These are phyloP conservation scores for Plantago ovata DNA, from an alignment of 257 asterid species.

Conservation along the genomic window DNA sequence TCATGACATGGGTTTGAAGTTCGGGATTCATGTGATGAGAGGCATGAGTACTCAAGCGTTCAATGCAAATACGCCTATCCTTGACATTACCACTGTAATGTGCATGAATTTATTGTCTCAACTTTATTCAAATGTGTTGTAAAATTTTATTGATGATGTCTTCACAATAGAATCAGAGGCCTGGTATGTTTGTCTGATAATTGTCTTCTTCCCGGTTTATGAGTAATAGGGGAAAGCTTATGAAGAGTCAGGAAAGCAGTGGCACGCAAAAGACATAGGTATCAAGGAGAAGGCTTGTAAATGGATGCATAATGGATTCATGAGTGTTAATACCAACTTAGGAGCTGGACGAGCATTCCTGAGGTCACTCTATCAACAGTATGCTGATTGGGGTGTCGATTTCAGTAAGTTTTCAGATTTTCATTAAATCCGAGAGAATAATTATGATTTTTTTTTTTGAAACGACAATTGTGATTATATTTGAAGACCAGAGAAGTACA, in stretches of 20 bases:
- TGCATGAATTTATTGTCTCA: background rate
- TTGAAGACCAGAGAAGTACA: no score
- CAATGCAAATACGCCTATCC: constrained; percentile 73
- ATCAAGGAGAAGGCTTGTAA: constrained; percentile 66
- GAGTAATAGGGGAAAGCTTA: constrained; percentile 63
- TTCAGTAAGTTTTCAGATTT: constrained; percentile 42
- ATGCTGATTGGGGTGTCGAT: constrained; percentile 97
- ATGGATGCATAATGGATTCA: constrained; percentile 92
- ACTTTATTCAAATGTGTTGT: constrained; percentile 1
- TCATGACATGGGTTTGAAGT: constrained; percentile 84
- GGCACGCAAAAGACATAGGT: constrained; percentile 80
- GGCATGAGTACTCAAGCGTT: constrained; percentile 85
- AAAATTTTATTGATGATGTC: background rate
- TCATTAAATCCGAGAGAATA: background rate
- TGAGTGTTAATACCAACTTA: constrained; percentile 68
- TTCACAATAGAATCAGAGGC: background rate
- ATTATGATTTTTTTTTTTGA: background rate
- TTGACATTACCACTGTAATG: constrained; percentile 66
- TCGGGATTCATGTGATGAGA: constrained; percentile 95
- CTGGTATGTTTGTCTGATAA: background rate
- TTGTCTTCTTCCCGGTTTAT: background rate
- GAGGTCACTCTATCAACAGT: constrained; percentile 88
- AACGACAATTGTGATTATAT: background rate
- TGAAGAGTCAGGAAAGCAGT: constrained; percentile 60
- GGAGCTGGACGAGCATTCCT: constrained; percentile 94